Conservation (phyloP, 768 basidiomycete genomes). For the Pisolithus albus region DNA sequence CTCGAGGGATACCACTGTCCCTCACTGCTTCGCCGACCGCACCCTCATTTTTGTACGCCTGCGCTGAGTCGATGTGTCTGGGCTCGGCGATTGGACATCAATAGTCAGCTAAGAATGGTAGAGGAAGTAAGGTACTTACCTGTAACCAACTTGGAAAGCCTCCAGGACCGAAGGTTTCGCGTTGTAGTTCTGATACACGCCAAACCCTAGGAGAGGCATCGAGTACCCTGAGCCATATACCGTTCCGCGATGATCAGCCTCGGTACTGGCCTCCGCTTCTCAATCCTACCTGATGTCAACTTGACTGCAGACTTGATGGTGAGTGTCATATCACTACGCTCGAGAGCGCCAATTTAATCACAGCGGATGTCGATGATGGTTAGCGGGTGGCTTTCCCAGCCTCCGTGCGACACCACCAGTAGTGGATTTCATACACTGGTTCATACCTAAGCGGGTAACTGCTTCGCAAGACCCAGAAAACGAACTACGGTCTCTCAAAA, state of each 20-base stretch:
- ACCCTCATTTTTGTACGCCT: slow-evolving; percentile 59
- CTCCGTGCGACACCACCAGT: too few relatives aligned
- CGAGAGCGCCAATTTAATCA: neutral
- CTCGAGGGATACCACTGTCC: slow-evolving; percentile 48
- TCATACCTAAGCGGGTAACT: neutral
- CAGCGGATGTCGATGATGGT: neutral
- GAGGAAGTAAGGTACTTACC: slow-evolving; percentile 25
- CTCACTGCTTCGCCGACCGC: slow-evolving; percentile 53
- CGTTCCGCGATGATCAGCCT: slow-evolving; percentile 1
- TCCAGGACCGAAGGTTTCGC: slow-evolving; percentile 49
- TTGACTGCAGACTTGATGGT: slow-evolving; percentile 27
- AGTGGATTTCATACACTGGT: too few relatives aligned
- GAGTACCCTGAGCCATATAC: slow-evolving; percentile 34
- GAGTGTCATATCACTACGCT: slow-evolving; percentile 14
- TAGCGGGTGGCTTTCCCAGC: neutral
- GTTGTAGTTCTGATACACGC: slow-evolving; percentile 62
- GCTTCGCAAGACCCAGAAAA: too few relatives aligned
- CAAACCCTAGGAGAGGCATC: slow-evolving; percentile 66
- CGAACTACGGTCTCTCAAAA: too few relatives aligned
- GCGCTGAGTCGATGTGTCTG: slow-evolving; percentile 73
- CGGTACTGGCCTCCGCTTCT: slow-evolving; percentile 2
- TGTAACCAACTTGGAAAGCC: slow-evolving; percentile 63
- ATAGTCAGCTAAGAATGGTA: neutral
- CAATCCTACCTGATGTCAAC: slow-evolving; percentile 30
- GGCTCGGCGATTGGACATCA: neutral